A percentile compares a stretch with the other conserved stretches of the same genome.
phyloP scores from a whole-genome alignment of 1,284 basidiomycete genomes.

The Moesziomyces sp. region DNA sequence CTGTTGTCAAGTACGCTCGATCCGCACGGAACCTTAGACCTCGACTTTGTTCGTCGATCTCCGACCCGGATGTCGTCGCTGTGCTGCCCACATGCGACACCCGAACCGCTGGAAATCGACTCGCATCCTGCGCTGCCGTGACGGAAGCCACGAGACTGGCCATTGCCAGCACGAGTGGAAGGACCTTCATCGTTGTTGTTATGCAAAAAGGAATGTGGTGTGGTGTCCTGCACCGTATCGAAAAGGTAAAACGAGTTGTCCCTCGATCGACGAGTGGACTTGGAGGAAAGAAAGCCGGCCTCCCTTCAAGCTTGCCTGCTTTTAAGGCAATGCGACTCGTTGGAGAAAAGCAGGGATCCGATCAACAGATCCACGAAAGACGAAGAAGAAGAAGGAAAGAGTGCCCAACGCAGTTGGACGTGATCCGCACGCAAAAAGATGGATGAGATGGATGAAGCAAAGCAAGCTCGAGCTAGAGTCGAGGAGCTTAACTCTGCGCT shows the following conservation, averaged over 20 bases:
- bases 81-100: not conserved
- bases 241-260: constrained; percentile 6
- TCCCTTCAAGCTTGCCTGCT: not conserved
- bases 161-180: constrained; percentile 27
- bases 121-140: constrained; percentile 6
- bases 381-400: constrained; percentile 1
- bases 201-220: constrained; percentile 3
- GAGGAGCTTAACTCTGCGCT: not conserved
- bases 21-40: constrained; percentile 12
- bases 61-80: no score
- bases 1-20: constrained; percentile 1
- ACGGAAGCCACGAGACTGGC: constrained; percentile 27
- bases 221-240: constrained; percentile 33
- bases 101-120: not conserved
- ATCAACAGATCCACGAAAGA: constrained; percentile 26
- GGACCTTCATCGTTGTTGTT: constrained; percentile 22
- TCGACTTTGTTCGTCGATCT: not conserved
- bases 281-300: not conserved
- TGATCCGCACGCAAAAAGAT: not conserved
- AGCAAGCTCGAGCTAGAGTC: not conserved
- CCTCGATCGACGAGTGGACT: constrained; percentile 11
- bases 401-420: constrained; percentile 16
- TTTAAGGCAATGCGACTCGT: no score
- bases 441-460: constrained; percentile 6
- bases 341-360: constrained; percentile 8